Percentiles rank a stretch among this genome's conserved stretches.
phyloP scores from a whole-genome alignment of 345 rosid species.

The Euclidium syriacum region DNA sequence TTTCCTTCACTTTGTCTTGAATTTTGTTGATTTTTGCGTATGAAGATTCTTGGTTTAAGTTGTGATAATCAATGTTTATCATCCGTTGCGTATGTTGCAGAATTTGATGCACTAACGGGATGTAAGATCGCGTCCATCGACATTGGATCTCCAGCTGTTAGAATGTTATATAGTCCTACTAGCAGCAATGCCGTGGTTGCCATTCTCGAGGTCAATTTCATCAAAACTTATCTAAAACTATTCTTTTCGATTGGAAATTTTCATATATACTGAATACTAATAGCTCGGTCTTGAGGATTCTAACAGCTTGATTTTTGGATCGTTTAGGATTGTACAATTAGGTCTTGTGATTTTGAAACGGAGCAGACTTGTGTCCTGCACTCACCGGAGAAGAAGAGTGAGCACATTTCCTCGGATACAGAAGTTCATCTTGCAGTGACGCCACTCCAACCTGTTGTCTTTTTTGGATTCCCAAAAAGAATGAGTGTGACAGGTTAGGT shows the following conservation, averaged over 20 bases:
- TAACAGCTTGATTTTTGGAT: background rate
- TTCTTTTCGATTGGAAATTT: background rate
- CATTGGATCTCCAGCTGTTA: conserved; percentile 77
- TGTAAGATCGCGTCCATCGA: conserved; percentile 76
- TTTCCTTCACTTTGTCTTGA: too few species aligned
- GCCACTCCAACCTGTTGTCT: conserved; percentile 89
- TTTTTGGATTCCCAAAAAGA: conserved; percentile 85
- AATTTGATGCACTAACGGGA: conserved; percentile 90
- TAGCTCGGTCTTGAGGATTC: background rate
- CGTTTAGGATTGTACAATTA: conserved; percentile 88
- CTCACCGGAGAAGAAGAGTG: conserved; percentile 87
- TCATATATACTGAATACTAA: background rate
- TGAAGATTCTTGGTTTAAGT: background rate
- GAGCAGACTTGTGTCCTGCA: conserved; percentile 94
- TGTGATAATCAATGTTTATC: conserved; percentile 2
- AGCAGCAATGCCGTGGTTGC: conserved; percentile 77
- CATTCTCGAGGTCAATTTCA: conserved; percentile 60
- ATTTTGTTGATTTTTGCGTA: background rate
- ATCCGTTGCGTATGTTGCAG: conserved; percentile 33
- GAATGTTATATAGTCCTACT: conserved; percentile 82
- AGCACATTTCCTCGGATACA: conserved; percentile 60
- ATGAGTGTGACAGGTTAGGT: conserved; percentile 90
- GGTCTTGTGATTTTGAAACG: conserved; percentile 89
- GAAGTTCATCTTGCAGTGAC: conserved; percentile 98
- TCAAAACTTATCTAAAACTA: background rate